These are phyloP conservation scores for Haematococcus sp. DNA, from an alignment of 139 green algal species.

Conservation along the genomic window DNA sequence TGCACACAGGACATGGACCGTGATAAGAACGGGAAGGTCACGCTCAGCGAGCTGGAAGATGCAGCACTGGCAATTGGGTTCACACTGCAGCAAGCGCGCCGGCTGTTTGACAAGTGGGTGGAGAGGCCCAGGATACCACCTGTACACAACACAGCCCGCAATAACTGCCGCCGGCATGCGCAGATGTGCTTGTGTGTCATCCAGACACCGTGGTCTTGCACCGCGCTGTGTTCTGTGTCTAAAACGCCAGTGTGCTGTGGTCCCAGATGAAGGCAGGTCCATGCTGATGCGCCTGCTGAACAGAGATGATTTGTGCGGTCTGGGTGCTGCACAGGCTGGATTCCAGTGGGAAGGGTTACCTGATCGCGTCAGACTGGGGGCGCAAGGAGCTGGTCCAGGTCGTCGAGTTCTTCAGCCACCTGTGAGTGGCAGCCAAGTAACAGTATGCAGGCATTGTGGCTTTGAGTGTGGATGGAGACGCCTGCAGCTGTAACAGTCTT, in stretches of 20 bases:
- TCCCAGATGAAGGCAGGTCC: no score
- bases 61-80: constrained; percentile 28
- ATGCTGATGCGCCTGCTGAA: no score
- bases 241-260: no score
- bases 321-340: no score
- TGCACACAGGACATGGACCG: constrained; percentile 24
- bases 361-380: constrained; percentile 32
- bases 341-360: constrained; percentile 13
- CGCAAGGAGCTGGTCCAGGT: constrained; percentile 6
- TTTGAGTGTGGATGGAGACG: no score
- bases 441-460: no score
- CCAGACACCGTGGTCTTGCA: no score
- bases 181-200: neutral
- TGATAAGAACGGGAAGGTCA: constrained; percentile 50
- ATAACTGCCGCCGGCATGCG: neutral
- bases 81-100: constrained; percentile 25
- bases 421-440: no score
- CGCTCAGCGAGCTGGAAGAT: constrained; percentile 30
- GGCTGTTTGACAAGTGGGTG: constrained; percentile 21
- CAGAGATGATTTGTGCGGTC: no score
- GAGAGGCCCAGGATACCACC: no score
- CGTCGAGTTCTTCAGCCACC: constrained; percentile 26
- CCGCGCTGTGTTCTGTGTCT: no score
- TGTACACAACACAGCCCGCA: neutral
- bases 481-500: no score